Evolutionary conservation across 371 early-diverging fungal species (phyloP).

Genomic region (Lichtheimia ornata): DNA sequence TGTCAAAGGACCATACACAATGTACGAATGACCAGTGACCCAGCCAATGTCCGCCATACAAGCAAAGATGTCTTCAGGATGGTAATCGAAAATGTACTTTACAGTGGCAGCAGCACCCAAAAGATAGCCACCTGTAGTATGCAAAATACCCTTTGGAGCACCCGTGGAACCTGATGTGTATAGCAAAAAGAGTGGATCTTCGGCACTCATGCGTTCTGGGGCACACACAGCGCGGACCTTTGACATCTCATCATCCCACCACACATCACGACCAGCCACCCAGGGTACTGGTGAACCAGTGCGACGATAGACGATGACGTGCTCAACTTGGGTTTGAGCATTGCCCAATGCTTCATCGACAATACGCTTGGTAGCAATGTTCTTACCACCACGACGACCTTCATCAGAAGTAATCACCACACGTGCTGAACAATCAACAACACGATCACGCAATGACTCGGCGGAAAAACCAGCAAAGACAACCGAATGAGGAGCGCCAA

Average conservation of each 20-base stretch:
- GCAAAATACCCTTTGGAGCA: constrained; percentile 93
- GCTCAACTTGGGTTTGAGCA: constrained; percentile 65
- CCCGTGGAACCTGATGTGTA: constrained; percentile 99
- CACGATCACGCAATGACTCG: constrained; percentile 83
- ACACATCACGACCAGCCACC: constrained; percentile 75
- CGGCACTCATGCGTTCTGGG: constrained; percentile 82
- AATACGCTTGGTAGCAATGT: constrained; percentile 89
- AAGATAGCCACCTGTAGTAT: constrained; percentile 95
- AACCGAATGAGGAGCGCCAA: constrained; percentile 91
- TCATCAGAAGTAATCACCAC: constrained; percentile 87
- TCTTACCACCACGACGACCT: constrained; percentile 89
- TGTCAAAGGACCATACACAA: constrained; percentile 93
- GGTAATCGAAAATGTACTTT: constrained; percentile 92
- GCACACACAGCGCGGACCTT: constrained; percentile 79
- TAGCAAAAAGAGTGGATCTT: constrained; percentile 96
- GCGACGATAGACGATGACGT: constrained; percentile 86
- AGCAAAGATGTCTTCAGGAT: constrained; percentile 80
- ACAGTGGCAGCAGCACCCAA: constrained; percentile 89
- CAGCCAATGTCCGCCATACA: constrained; percentile 84
- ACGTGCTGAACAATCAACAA: constrained; percentile 77
- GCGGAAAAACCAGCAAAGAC: constrained; percentile 95
- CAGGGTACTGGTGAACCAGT: constrained; percentile 78
- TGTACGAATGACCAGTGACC: constrained; percentile 88
- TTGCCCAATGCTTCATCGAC: constrained; percentile 86
- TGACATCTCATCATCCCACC: constrained; percentile 85